Base-by-base conservation (phyloP, 2,329 filamentous ascomycete genomes). In the Massarina eburnea region DNA sequence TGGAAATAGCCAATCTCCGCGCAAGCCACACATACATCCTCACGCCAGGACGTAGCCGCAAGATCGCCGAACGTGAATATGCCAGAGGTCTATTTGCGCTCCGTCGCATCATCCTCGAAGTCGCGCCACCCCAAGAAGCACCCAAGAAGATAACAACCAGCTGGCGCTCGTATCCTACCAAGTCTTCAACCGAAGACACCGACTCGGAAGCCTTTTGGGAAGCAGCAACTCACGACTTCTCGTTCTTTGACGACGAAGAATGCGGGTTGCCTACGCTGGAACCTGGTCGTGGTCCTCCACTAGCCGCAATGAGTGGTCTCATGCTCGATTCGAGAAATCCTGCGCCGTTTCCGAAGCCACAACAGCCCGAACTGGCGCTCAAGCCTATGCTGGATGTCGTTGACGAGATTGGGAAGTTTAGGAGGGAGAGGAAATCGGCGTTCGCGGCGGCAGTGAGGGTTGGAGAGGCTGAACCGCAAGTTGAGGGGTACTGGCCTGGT, bases 171-270 rank as follows among this genome's bases (percentile, higher is more conserved):
- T 72, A 71, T 35, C 67, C 68, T 8, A 75, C 72, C 6, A 78
- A 76, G 49, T 83, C 80, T 6, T 77, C 78, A 22, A 84, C 80
- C 0, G 80, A 81, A 37, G 81, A 84, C 51, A 67, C 71, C 8
- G 82, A 85, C 55, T 79, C 76, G 4, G 81, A 84, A 58, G 74
- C 76, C 3, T 72, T 84, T 9, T 84, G 81, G 81, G 72, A 76
- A 39, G 81, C 81, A 8, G 80, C 81, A 3, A 71, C 75, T 45
- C 72, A 78, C 41, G 82, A 85, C 57, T 85, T 84, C 51, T 81
- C 78, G 21, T 83, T 83, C 64, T 85, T 85, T 46, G 76, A 72
- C 1, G 79, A 81, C 30, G 78, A 78, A 37, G 80, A 83, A 55
- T 80, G 79, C 48, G 71, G 76, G 9, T 69, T 79, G 12, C 76